phyloP scores from a whole-genome alignment of 768 basidiomycete genomes.

The Rubroboletus pulcherrimus region DNA sequence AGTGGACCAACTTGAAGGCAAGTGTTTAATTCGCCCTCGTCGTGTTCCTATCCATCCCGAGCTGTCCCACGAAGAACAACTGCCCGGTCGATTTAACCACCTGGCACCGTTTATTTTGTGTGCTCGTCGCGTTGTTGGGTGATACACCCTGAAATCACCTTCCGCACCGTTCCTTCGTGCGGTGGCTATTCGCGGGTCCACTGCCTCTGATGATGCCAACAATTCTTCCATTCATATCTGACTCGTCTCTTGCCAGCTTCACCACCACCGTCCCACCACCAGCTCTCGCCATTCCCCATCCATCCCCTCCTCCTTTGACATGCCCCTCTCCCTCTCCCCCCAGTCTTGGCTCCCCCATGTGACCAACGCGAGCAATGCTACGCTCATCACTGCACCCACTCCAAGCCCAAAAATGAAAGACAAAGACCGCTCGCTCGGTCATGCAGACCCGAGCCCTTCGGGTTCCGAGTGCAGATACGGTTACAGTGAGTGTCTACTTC shows the following conservation, averaged over 20 bases:
- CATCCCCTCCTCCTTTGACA: neutral
- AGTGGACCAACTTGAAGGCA: slow-evolving; percentile 22
- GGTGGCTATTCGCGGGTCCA: slow-evolving; percentile 17
- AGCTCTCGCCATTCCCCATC: neutral
- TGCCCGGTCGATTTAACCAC: neutral
- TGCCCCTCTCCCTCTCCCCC: slow-evolving; percentile 17
- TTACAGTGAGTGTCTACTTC: slow-evolving; percentile 13
- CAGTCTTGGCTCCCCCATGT: slow-evolving; percentile 19
- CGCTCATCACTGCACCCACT: neutral
- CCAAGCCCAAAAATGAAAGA: slow-evolving; percentile 7
- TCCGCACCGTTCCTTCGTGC: neutral
- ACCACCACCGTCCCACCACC: neutral
- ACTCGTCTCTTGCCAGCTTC: slow-evolving; percentile 11
- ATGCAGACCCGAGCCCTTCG: slow-evolving; percentile 1
- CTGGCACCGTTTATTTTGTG: neutral
- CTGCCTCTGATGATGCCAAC: slow-evolving; percentile 20
- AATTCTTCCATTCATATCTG: neutral
- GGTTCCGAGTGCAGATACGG: slow-evolving; percentile 4
- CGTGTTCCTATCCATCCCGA: neutral
- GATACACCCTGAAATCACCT: neutral
- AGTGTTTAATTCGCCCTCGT: neutral
- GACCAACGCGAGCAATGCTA: neutral
- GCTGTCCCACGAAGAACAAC: slow-evolving; percentile 11
- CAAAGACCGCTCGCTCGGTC: slow-evolving; percentile 16
- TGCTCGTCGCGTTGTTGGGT: neutral